phyloP scores from a whole-genome alignment of 1,139 yeast genomes.

The Suzukiozyma palmioleophila region DNA sequence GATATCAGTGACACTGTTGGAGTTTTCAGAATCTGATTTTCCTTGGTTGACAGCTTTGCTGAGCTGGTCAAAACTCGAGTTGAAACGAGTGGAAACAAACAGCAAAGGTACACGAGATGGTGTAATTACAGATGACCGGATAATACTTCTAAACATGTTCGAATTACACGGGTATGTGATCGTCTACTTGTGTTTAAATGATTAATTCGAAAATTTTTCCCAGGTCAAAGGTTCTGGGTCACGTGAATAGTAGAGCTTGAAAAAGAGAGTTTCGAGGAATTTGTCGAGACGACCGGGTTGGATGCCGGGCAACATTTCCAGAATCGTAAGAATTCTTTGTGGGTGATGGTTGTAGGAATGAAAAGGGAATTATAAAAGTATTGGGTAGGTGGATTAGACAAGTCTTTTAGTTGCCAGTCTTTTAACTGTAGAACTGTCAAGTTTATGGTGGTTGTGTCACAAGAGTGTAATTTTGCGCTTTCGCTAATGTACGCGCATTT shows the following conservation, averaged over 20 bases:
- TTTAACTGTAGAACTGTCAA: no score
- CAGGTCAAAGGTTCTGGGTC: neutral
- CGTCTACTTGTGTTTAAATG: conserved; percentile 3
- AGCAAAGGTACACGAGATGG: neutral
- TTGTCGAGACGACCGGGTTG: no score
- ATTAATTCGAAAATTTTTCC: neutral
- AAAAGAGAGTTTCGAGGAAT: no score
- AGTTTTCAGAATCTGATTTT: conserved; percentile 4
- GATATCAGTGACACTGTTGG: conserved; percentile 13
- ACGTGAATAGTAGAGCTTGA: neutral
- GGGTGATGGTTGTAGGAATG: no score
- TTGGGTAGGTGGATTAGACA: no score
- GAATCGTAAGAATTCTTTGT: no score
- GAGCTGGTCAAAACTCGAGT: conserved; percentile 24
- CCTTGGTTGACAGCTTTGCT: conserved; percentile 18
- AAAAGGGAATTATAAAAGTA: no score
- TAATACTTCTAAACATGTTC: conserved; percentile 6
- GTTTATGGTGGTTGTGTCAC: no score
- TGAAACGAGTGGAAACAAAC: conserved; percentile 12
- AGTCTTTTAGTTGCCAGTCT: no score
- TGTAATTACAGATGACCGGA: neutral
- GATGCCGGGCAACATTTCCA: no score
- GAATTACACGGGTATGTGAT: neutral
- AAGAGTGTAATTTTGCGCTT: no score
- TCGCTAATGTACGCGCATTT: no score